phyloP scores from a whole-genome alignment of 2,329 filamentous ascomycete species.

The Taxawa tesnikishii region DNA sequence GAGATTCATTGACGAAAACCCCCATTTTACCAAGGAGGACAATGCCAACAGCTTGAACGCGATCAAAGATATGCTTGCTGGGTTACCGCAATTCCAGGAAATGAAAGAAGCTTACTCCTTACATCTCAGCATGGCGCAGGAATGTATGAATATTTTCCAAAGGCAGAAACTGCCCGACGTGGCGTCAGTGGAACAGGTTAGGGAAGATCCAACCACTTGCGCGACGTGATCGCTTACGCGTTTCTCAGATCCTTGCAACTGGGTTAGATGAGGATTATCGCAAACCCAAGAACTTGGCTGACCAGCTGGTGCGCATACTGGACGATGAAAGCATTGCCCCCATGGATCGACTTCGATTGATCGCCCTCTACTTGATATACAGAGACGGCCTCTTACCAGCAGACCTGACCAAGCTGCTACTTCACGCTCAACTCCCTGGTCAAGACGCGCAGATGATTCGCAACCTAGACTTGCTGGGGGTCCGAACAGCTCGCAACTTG shows the following conservation, averaged over 20 bases:
- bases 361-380: slow-evolving; percentile 77
- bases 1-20: slow-evolving; percentile 81
- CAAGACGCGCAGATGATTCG: slow-evolving; percentile 60
- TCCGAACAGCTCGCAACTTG: slow-evolving; percentile 55
- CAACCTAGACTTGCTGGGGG: slow-evolving; percentile 75
- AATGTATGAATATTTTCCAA: slow-evolving; percentile 91
- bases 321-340: slow-evolving; percentile 67
- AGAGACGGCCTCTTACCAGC: slow-evolving; percentile 72
- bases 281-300: slow-evolving; percentile 80
- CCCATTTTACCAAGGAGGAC: slow-evolving; percentile 73
- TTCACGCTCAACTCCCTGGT: slow-evolving; percentile 66
- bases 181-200: slow-evolving; percentile 70
- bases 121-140: slow-evolving; percentile 91
- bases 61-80: slow-evolving; percentile 95
- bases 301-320: slow-evolving; percentile 73
- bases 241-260: slow-evolving; percentile 60
- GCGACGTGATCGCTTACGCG: slow-evolving; percentile 1
- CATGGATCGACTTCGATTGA: slow-evolving; percentile 68
- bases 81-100: slow-evolving; percentile 85
- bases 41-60: slow-evolving; percentile 68
- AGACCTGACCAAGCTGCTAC: slow-evolving; percentile 73
- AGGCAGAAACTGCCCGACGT: slow-evolving; percentile 74
- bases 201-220: slow-evolving; percentile 5
- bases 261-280: slow-evolving; percentile 86
- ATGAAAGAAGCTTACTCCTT: slow-evolving; percentile 92